Evolutionary conservation across 176 grass and related monocot genomes (phyloP).

Genomic region (Paspalum vaginatum): DNA sequence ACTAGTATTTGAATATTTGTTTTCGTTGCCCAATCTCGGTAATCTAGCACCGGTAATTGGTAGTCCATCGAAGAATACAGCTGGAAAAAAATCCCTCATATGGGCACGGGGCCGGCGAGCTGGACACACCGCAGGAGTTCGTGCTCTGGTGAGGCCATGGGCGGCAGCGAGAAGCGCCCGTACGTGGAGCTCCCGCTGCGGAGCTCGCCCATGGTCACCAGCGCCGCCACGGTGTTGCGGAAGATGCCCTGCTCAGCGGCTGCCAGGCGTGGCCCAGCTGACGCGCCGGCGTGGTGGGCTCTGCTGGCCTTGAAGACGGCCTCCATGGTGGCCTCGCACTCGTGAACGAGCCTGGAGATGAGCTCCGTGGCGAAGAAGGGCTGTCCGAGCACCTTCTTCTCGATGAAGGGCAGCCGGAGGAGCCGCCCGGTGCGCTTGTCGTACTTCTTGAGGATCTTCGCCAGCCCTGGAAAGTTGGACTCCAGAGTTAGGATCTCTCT

Average conservation of each 20-base stretch:
- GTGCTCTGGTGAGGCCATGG: constrained; percentile 45
- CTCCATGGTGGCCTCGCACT: constrained; percentile 72
- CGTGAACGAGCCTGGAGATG: constrained; percentile 65
- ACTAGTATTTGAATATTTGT: no score
- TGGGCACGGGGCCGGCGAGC: constrained; percentile 48
- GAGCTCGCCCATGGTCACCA: constrained; percentile 68
- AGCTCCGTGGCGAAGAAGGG: constrained; percentile 90
- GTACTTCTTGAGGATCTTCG: constrained; percentile 88
- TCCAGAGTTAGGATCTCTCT: background rate
- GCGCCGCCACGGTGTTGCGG: constrained; percentile 62
- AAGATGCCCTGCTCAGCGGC: constrained; percentile 54
- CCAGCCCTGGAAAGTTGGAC: constrained; percentile 47
- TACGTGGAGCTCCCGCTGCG: constrained; percentile 72
- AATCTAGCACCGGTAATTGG: no score
- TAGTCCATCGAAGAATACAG: no score
- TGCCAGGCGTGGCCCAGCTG: background rate
- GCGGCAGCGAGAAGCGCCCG: constrained; percentile 70
- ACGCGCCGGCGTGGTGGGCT: background rate
- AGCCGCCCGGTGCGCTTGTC: constrained; percentile 73
- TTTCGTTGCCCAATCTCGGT: no score
- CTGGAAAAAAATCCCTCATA: background rate
- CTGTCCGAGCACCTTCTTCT: constrained; percentile 68
- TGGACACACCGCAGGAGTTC: constrained; percentile 44
- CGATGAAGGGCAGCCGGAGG: constrained; percentile 72
- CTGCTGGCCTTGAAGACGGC: constrained; percentile 39